Evolutionary conservation across 257 asterid species (phyloP).

Genomic region (Scutellaria galericulata): DNA sequence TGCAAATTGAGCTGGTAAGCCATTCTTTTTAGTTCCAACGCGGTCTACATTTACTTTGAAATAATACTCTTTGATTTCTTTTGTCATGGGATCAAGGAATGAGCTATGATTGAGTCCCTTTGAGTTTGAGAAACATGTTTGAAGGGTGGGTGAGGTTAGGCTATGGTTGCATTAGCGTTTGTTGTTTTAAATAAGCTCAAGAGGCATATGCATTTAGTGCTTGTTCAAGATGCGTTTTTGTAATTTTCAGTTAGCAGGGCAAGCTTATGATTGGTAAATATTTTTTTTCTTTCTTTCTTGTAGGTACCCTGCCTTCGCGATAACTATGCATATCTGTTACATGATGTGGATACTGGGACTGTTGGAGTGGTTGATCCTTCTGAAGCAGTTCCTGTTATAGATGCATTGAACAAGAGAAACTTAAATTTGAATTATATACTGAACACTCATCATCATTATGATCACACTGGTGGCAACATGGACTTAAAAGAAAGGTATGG

Average conservation of each 20-base stretch:
- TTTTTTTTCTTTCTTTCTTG: slow-evolving; percentile 29
- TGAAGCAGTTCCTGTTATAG: slow-evolving; percentile 82
- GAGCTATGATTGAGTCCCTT: slow-evolving; percentile 11
- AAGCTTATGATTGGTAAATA: slow-evolving; percentile 2
- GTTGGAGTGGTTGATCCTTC: slow-evolving; percentile 99
- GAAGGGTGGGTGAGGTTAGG: slow-evolving; percentile 7
- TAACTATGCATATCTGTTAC: slow-evolving; percentile 89
- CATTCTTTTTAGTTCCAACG: slow-evolving; percentile 13
- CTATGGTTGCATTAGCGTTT: not conserved
- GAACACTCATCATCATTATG: slow-evolving; percentile 95
- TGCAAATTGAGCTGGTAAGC: slow-evolving; percentile 90
- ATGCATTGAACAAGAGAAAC: slow-evolving; percentile 70
- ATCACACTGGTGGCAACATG: slow-evolving; percentile 95
- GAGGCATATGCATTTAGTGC: slow-evolving; percentile 7
- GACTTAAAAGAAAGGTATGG: slow-evolving; percentile 94
- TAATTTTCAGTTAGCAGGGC: not conserved
- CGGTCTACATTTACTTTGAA: not conserved
- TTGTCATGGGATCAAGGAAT: slow-evolving; percentile 3
- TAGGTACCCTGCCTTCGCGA: slow-evolving; percentile 93
- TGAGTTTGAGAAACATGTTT: not conserved
- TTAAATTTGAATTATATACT: slow-evolving; percentile 86
- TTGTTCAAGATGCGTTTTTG: not conserved
- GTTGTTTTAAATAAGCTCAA: slow-evolving; percentile 4
- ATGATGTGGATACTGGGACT: slow-evolving; percentile 90
- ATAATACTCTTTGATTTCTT: slow-evolving; percentile 5